Evolutionary conservation across 2,329 filamentous ascomycete genomes (phyloP), one percentile per base, ranked within the genome.

Genomic region (Claviceps spartinae): DNA sequence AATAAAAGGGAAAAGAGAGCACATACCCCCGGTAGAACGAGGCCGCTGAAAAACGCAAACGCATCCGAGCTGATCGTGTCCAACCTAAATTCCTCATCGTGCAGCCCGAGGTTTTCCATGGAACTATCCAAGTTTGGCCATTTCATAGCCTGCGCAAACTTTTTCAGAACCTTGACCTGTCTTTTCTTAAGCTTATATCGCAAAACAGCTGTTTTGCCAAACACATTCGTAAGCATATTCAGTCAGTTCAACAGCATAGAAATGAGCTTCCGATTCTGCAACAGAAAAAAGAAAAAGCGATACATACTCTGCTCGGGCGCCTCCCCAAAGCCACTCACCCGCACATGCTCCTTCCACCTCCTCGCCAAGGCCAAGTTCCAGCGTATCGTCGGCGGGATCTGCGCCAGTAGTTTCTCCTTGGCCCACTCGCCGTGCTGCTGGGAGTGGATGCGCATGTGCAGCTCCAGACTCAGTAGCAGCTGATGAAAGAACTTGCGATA

Each of bases 41-140:
- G 74, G 4, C 84, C 85, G 40, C 82, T 85, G 61, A 88, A 88
- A 69, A 85, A 89, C 6, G 85, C 85, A 78, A 87, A 83, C 16
- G 84, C 78, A 61, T 87, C 83, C 20, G 83, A 85, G 60, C 81
- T 81, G 61, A 82, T 68, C 42, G 74, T 69, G 55, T 85, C 72
- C 50, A 86, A 67, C 14, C 72, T 72, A 22, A 75, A 73, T 54
- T 83, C 78, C 11, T 66, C 68, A 53, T 84, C 80, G 54, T 74
- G 73, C 54, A 82, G 75, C 55, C 75, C 78, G 51, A 88, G 72
- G 46, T 77, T 72, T 43, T 79, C 76, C 45, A 86, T 72, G 6
- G 85, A 81, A 54, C 80, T 78, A 20, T 71, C 70, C 54, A 87
- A 75, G 58, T 88, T 88, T 1, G 85, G 85, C 85, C 85, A 89